Evolutionary conservation across 2,329 filamentous ascomycete genomes (phyloP).

Genomic region (Dissoconium aciculare): DNA sequence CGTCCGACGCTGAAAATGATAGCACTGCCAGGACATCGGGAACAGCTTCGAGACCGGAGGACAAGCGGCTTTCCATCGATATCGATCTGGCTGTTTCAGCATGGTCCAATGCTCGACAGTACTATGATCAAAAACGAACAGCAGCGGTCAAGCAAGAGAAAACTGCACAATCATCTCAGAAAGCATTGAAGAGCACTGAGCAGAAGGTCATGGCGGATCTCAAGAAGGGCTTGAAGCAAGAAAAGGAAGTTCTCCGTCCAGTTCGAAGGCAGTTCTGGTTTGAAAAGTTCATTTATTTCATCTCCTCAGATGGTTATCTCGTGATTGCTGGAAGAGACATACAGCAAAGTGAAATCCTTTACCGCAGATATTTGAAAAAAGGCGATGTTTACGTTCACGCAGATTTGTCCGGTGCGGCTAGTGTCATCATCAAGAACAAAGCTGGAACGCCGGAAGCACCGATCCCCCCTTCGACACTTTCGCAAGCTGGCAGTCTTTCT

Average conservation of each 20-base stretch:
- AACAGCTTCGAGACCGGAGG: conserved; percentile 28
- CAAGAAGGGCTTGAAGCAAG: conserved; percentile 76
- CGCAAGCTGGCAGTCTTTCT: conserved; percentile 73
- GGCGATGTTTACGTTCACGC: conserved; percentile 89
- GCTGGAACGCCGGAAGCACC: conserved; percentile 62
- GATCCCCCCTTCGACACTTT: conserved; percentile 78
- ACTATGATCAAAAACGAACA: conserved; percentile 75
- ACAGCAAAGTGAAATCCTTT: conserved; percentile 84
- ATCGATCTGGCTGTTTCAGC: conserved; percentile 69
- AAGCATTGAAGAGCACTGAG: conserved; percentile 77
- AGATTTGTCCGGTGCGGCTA: conserved; percentile 68
- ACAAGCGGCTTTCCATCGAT: conserved; percentile 53
- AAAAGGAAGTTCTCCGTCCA: conserved; percentile 73
- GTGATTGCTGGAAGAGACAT: conserved; percentile 76
- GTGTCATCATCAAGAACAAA: conserved; percentile 84
- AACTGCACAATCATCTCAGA: conserved; percentile 64
- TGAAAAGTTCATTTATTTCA: conserved; percentile 91
- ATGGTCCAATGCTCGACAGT: conserved; percentile 80
- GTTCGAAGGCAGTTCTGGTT: conserved; percentile 85
- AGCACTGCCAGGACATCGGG: neutral
- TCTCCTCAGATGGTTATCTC: conserved; percentile 88
- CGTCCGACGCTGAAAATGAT: conserved; percentile 46
- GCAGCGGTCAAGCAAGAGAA: conserved; percentile 80
- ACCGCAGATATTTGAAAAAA: conserved; percentile 68
- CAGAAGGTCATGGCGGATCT: conserved; percentile 75